phyloP scores from a whole-genome alignment of 1,284 basidiomycete genomes.

The Rhodotorula sp. region DNA sequence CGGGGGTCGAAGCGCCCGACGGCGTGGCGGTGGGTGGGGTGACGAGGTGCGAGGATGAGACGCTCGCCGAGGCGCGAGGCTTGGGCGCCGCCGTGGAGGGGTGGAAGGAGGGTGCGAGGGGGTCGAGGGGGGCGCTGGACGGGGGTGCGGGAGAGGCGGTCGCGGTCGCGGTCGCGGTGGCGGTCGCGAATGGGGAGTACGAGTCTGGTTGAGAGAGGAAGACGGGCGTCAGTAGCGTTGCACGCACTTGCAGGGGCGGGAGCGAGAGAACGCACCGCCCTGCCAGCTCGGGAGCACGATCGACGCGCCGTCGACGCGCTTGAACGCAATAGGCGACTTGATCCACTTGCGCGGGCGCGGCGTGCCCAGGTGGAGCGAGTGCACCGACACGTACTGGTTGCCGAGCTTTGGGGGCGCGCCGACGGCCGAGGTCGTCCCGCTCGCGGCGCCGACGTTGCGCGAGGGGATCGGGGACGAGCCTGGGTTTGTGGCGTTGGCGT shows the following conservation, averaged over 20 bases:
- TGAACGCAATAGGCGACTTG: constrained; percentile 14
- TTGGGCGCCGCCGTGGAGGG: background rate
- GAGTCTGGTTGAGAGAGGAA: background rate
- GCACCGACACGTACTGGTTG: constrained; percentile 19
- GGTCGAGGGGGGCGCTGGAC: constrained; percentile 25
- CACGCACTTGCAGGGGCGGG: too few relatives aligned
- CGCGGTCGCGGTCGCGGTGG: background rate
- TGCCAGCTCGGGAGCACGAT: constrained; percentile 22
- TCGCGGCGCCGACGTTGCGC: background rate
- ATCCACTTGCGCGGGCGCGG: constrained; percentile 35
- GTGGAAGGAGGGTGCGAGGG: constrained; percentile 1
- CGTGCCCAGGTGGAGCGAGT: constrained; percentile 18
- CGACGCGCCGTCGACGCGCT: constrained; percentile 10
- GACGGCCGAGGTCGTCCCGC: constrained; percentile 4
- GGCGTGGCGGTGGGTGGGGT: background rate
- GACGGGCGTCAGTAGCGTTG: background rate
- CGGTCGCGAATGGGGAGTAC: constrained; percentile 10
- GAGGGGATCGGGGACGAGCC: background rate
- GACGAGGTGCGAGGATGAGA: background rate
- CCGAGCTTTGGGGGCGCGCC: constrained; percentile 26
- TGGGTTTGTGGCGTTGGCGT: background rate
- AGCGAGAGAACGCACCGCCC: constrained; percentile 16
- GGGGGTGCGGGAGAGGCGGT: background rate
- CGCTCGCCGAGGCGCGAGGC: background rate
- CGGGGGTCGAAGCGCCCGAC: background rate